Conservation (phyloP, 2,329 filamentous ascomycete species). For the Talaromyces atroroseus region DNA sequence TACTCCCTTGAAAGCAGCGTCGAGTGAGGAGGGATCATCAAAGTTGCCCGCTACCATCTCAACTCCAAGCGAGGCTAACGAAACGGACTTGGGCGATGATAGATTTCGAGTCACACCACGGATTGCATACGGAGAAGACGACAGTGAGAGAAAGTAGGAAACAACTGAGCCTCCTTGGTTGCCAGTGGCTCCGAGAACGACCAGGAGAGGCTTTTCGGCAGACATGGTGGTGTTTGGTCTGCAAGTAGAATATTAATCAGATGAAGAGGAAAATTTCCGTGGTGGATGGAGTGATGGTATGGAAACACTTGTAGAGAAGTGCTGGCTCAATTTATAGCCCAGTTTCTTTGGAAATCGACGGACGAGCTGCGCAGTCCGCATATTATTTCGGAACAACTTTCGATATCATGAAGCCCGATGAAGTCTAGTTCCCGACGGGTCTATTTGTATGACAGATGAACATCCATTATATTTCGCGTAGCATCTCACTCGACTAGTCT, state of each 20-base stretch:
- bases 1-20: conserved; percentile 34
- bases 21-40: conserved; percentile 22
- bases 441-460: not conserved
- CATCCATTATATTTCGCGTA: too few relatives aligned
- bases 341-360: not conserved
- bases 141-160: not conserved
- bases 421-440: conserved; percentile 1
- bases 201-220: conserved; percentile 26
- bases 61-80: conserved; percentile 21
- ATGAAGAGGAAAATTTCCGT: not conserved
- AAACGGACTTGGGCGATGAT: conserved; percentile 18
- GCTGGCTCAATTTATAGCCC: too few relatives aligned
- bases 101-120: conserved; percentile 29
- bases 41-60: conserved; percentile 27
- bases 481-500: too few relatives aligned
- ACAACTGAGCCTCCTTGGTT: conserved; percentile 23
- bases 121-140: conserved; percentile 21
- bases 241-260: too few relatives aligned
- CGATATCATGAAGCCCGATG: not conserved
- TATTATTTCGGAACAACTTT: not conserved
- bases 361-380: not conserved
- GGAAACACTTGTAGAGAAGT: too few relatives aligned
- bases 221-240: not conserved
- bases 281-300: not conserved
- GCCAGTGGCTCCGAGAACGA: conserved; percentile 56